A percentile compares a stretch with the other conserved stretches of the same genome.
phyloP scores from a whole-genome alignment of 495 filamentous ascomycete species.

The Aspergillus homomorphus region DNA sequence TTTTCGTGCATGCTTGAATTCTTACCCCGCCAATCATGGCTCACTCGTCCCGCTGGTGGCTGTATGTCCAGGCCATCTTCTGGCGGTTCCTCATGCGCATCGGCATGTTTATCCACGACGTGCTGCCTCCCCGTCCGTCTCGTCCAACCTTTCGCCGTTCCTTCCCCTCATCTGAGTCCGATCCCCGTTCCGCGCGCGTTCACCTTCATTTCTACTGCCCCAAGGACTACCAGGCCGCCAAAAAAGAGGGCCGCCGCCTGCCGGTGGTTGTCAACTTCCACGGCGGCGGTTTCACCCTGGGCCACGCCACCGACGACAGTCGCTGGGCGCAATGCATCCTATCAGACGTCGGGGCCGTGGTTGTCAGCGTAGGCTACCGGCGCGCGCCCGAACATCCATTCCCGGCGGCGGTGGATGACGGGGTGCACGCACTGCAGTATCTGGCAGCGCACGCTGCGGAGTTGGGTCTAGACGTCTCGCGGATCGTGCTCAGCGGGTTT shows the following conservation, averaged over 20 bases:
- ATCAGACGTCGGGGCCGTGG: conserved; percentile 58
- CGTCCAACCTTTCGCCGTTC: conserved; percentile 61
- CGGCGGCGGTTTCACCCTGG: conserved; percentile 76
- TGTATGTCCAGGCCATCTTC: conserved; percentile 67
- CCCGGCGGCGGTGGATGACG: conserved; percentile 73
- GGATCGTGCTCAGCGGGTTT: conserved; percentile 78
- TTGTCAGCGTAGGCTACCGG: conserved; percentile 71
- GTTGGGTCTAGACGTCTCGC: conserved; percentile 52
- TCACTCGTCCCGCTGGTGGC: conserved; percentile 58
- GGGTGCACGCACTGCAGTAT: conserved; percentile 66
- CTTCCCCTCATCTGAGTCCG: conserved; percentile 39
- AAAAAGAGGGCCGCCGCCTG: conserved; percentile 38
- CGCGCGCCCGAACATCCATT: conserved; percentile 77
- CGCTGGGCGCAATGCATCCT: conserved; percentile 60
- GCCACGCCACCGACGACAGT: conserved; percentile 65
- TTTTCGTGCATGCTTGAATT: conserved; percentile 4
- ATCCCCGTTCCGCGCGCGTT: conserved; percentile 53
- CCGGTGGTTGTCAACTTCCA: conserved; percentile 73
- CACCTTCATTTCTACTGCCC: conserved; percentile 82
- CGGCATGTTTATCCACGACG: conserved; percentile 73
- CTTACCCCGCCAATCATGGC: conserved; percentile 26
- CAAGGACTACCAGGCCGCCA: conserved; percentile 47
- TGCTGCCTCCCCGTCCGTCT: conserved; percentile 65
- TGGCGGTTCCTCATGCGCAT: conserved; percentile 78
- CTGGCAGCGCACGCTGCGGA: conserved; percentile 58